phyloP scores from a whole-genome alignment of 805 yeast species.

The Monosporozyma solicola region DNA sequence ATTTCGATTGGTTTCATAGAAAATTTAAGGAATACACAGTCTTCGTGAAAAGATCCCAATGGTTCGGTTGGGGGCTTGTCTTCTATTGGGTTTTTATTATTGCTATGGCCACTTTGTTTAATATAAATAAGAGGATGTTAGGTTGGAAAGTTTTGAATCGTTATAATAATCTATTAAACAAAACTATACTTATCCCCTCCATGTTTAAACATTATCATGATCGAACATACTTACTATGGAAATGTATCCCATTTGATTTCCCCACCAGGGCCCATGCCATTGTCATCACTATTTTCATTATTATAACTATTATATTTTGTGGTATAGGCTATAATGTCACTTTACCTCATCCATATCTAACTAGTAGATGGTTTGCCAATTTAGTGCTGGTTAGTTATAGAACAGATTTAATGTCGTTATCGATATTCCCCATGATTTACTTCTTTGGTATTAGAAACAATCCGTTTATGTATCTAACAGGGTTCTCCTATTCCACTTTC shows the following conservation, averaged over 20 bases:
- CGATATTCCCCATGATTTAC: constrained; percentile 48
- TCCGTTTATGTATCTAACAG: constrained; percentile 51
- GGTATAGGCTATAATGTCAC: constrained; percentile 31
- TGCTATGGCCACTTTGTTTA: constrained; percentile 25
- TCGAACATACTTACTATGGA: constrained; percentile 14
- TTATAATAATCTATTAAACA: constrained; percentile 15
- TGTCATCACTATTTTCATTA: constrained; percentile 26
- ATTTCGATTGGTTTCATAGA: constrained; percentile 27
- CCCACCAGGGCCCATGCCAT: constrained; percentile 27
- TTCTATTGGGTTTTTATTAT: constrained; percentile 35
- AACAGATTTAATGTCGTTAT: constrained; percentile 41
- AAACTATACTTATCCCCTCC: constrained; percentile 23
- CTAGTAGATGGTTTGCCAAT: constrained; percentile 27
- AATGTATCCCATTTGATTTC: constrained; percentile 24
- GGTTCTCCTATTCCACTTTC: constrained; percentile 54
- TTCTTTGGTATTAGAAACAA: constrained; percentile 70
- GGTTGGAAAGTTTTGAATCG: constrained; percentile 15
- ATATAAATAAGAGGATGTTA: constrained; percentile 21
- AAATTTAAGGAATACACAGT: constrained; percentile 33
- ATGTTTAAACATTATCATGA: constrained; percentile 15
- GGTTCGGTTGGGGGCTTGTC: constrained; percentile 40
- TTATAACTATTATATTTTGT: constrained; percentile 27
- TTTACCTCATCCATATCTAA: constrained; percentile 33
- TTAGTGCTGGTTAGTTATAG: constrained; percentile 43
- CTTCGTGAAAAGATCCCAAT: constrained; percentile 33